A percentile compares a stretch with the other conserved stretches of the same genome.
phyloP scores from a whole-genome alignment of 139 green algal genomes.

The Limnomonas spitsbergensis region DNA sequence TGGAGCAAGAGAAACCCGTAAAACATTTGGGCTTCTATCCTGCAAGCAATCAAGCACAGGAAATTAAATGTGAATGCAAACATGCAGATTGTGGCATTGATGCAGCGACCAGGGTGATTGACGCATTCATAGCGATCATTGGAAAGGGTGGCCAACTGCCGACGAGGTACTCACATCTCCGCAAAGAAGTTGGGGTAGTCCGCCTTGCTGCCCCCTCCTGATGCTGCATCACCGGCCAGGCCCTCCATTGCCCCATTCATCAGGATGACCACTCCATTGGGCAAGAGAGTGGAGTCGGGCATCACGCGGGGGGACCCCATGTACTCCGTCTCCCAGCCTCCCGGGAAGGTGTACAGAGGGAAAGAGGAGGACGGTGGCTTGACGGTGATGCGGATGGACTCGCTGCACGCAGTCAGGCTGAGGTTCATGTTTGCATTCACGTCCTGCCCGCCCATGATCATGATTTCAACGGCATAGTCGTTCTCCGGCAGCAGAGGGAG shows the following conservation, averaged over 20 bases:
- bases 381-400: constrained; percentile 14
- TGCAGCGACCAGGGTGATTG: too few species aligned
- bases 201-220: constrained; percentile 22
- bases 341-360: constrained; percentile 16
- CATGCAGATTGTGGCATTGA: too few species aligned
- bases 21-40: too few species aligned
- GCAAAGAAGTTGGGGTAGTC: constrained; percentile 31
- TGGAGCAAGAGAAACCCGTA: too few species aligned
- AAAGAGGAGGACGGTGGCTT: constrained; percentile 8
- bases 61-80: too few species aligned
- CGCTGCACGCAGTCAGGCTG: constrained; percentile 5
- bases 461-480: constrained; percentile 37
- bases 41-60: too few species aligned
- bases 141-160: constrained; percentile 1
- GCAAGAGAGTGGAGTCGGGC: constrained; percentile 30
- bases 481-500: constrained; percentile 19
- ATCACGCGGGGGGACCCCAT: constrained; percentile 35
- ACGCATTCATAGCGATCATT: too few species aligned
- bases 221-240: constrained; percentile 31
- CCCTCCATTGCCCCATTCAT: constrained; percentile 28
- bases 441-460: constrained; percentile 31
- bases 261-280: constrained; percentile 36
- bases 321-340: constrained; percentile 25
- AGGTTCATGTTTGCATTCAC: constrained; percentile 5
- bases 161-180: constrained; percentile 18